Evolutionary conservation across 2,329 filamentous ascomycete species (phyloP), one percentile per base, ranked within the genome.

Genomic region (Aspergillus aculeatinus): DNA sequence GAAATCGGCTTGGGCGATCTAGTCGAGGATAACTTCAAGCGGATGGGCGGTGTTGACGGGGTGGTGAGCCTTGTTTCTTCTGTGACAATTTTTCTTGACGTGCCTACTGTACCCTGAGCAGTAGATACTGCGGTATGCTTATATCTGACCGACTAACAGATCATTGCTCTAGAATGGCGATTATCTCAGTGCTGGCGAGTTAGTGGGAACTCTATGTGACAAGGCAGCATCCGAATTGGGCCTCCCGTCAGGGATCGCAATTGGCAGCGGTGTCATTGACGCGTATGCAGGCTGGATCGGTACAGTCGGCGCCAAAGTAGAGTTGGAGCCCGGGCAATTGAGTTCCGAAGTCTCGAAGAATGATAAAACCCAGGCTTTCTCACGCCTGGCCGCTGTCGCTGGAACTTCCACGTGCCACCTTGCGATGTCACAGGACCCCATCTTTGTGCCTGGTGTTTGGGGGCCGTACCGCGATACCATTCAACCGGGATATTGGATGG

Each of bases 281-380:
- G 95, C 95, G 19, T 99, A 99, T 71, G 95, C 95, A 61, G 95
- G 95, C 65, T 99, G 95, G 95, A 95, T 99, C 67, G 95, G 95
- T 62, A 98, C 95, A 1, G 95, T 99, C n/a, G 95, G 95, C 60
- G 94, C 95, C 62, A 97, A 97, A 77, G 91, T 97, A 68, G 85
- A 92, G 66, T 84, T 96, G 16, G 82, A 83, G 47, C 79, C 82
- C 59, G 86, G 89, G 58, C 84, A 89, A 51, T 83, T 94, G 44
- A 88, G 89, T 72, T 81, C 85, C 61, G 84, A 84, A 39, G 82
- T 84, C 4, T 84, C 90, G 1, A 87, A 89, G 72, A 96, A 96
- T 77, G 92, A 96, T 72, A 85, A 95, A n/a, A 86, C 89, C 2
- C 92, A 97, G 77, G 94, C 94, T 5, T 98, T 97, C 71, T 93